Evolutionary conservation across 148 eudicot genomes (phyloP).

Genomic region (Dysphania ambrosioides): DNA sequence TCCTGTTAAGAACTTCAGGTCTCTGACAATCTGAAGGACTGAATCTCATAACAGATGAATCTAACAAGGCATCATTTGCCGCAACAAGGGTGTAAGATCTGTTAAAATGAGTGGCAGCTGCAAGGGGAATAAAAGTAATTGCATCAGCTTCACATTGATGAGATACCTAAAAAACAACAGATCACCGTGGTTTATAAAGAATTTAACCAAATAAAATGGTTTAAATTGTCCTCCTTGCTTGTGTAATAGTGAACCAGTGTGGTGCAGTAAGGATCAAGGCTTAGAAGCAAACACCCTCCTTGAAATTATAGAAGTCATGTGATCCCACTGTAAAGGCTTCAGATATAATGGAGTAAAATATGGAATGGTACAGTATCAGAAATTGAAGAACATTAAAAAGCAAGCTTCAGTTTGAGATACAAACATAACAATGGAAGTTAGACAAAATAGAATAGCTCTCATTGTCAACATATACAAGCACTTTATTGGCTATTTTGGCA

Average conservation of each 20-base stretch:
- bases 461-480: neutral
- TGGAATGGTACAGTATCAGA: neutral
- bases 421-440: neutral
- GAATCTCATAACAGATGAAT: constrained; percentile 55
- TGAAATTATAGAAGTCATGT: neutral
- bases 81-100: constrained; percentile 70
- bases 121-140: constrained; percentile 15
- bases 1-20: constrained; percentile 79
- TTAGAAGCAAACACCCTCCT: neutral
- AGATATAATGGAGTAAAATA: no score
- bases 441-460: neutral
- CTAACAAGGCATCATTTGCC: constrained; percentile 84
- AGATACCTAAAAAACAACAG: neutral
- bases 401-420: neutral
- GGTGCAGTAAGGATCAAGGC: neutral
- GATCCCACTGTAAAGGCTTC: neutral
- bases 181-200: neutral
- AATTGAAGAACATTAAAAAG: neutral
- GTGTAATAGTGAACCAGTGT: neutral
- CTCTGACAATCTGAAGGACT: constrained; percentile 92
- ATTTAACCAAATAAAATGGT: neutral
- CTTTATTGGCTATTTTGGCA: no score
- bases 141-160: constrained; percentile 17
- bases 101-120: constrained; percentile 85
- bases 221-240: neutral